Evolutionary conservation across 371 early-diverging fungal genomes (phyloP), one percentile per base, ranked within the genome.

Genomic region (Syncephalastrum monosporum): DNA sequence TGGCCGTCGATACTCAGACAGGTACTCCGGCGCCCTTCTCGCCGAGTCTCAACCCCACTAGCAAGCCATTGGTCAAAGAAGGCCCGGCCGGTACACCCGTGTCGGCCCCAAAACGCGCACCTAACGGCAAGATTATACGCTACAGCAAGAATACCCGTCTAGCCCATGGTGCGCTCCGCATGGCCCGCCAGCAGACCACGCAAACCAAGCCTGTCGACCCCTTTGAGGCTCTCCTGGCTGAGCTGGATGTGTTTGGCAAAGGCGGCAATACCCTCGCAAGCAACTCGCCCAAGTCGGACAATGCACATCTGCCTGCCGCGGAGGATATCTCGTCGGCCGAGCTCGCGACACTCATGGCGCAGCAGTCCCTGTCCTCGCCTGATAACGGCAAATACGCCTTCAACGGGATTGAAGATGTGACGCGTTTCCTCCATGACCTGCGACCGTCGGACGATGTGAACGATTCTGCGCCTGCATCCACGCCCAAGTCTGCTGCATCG

Each of bases 81-180:
- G 7, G 29, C 8, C 38, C 12, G 13, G 50, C 16, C 29, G 55
- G 1, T 17, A n/a, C 33, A 7, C 44, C 64, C 6, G 23, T 59
- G 5, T 60, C 64, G 17, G 64, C 56, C 17, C 76, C 76, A 1
- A 75, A 75, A 55, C 49, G 76, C 25, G 61, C 76, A 1, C 53
- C 63, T n/a, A 70, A 72, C 42, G 76, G 76, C 25, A 72, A 72
- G 59, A 65, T 62, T 16, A 75, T 75, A 51, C 66, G 73, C 16
- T 75, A 75, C 44, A 75, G 71, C 46, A 75, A 70, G 45, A 72
- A 75, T 42, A 61, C 57, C 5, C 47, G 68, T 57, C 44, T 70
- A 44, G 76, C 76, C 0, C 76, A 75, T 21, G 66, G 60, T 50
- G 73, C 71, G 6, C 58, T 72, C 2, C 61, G 76, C 3, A 66